A percentile compares a stretch with the other conserved stretches of the same genome.
Evolutionary conservation across 129 eudicot species (phyloP).

Genomic region (Flaveria brownii): DNA sequence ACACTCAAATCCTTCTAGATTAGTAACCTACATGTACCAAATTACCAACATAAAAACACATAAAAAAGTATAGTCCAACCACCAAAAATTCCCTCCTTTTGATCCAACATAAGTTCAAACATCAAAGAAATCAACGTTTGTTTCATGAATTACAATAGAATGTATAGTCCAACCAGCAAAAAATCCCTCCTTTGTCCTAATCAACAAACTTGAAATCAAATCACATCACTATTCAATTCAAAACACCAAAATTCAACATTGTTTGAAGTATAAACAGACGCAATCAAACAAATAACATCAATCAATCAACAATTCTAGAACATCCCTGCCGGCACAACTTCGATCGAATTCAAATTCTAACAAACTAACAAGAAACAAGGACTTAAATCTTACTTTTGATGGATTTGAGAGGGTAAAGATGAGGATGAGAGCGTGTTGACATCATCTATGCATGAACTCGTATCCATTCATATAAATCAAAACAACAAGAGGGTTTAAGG

Average conservation of each 20-base stretch:
- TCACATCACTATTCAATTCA: slow-evolving; percentile 4
- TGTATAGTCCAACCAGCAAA: slow-evolving; percentile 11
- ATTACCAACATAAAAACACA: background rate
- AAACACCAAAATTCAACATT: slow-evolving; percentile 28
- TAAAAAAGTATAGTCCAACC: background rate
- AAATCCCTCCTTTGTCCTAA: background rate
- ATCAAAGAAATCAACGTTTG: background rate
- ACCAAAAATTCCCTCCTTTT: background rate
- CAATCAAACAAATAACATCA: background rate
- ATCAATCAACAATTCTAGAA: background rate
- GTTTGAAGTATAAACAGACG: background rate
- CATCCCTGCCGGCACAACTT: background rate
- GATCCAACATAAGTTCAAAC: slow-evolving; percentile 15
- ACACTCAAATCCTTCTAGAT: slow-evolving; percentile 10
- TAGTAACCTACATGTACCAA: background rate
- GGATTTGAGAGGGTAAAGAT: slow-evolving; percentile 37
- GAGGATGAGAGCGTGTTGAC: slow-evolving; percentile 41
- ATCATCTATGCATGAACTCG: slow-evolving; percentile 41
- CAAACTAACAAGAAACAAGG: background rate
- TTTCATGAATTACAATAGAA: background rate
- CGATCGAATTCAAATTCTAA: slow-evolving; percentile 14
- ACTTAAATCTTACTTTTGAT: slow-evolving; percentile 33
- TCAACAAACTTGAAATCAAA: background rate
- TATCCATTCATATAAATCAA: slow-evolving; percentile 38
- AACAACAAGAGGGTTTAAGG: background rate